Percentiles rank a stretch among this genome's conserved stretches.
Evolutionary conservation across 108 stramenopile genomes (phyloP).

Genomic region (Chaetoceros tenuissimus): DNA sequence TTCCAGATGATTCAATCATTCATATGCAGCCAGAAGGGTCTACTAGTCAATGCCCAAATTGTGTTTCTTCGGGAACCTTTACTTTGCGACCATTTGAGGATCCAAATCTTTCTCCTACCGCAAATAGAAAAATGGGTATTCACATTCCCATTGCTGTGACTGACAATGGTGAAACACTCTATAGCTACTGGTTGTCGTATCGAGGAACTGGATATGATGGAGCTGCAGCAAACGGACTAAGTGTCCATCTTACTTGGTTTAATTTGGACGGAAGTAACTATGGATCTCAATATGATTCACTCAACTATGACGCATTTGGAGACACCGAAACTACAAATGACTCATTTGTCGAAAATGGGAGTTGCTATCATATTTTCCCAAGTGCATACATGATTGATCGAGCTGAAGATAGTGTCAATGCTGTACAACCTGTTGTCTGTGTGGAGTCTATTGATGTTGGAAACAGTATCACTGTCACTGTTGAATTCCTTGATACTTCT

Average conservation of each 20-base stretch:
- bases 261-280: background rate
- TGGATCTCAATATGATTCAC: background rate
- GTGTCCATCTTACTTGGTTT: background rate
- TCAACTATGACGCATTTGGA: constrained; percentile 4
- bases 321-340: background rate
- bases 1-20: background rate
- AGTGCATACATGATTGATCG: background rate
- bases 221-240: background rate
- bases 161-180: no score
- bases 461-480: background rate
- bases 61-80: background rate
- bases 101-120: background rate
- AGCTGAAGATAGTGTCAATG: background rate
- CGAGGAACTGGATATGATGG: background rate
- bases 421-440: constrained; percentile 4
- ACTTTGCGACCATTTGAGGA: constrained; percentile 1
- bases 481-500: background rate
- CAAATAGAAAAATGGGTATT: background rate
- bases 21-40: background rate
- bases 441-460: background rate
- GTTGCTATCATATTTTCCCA: background rate
- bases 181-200: constrained; percentile 3
- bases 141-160: constrained; percentile 5
- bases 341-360: background rate
- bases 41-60: background rate